Percentiles rank a stretch among this genome's conserved stretches.
Evolutionary conservation across 2,329 filamentous ascomycete species (phyloP).

Genomic region (Diaporthe ilicicola): DNA sequence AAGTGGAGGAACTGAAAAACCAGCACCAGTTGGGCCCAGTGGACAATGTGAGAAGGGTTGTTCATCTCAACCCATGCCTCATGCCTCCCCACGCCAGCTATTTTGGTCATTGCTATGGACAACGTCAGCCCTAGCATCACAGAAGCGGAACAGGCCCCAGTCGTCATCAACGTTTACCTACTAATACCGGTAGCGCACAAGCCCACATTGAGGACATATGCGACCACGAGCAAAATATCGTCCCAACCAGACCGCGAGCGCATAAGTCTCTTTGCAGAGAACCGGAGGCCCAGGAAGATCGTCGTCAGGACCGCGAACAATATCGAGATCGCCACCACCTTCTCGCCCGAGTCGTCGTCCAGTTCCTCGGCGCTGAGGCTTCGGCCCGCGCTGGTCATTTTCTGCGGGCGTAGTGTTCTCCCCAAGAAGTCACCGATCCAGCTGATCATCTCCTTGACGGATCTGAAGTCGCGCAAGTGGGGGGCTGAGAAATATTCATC

Average conservation of each 20-base stretch:
- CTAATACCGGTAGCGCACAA: background rate
- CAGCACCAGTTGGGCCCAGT: background rate
- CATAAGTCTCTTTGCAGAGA: background rate
- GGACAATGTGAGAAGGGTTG: background rate
- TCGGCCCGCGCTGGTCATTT: background rate
- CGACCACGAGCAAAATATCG: background rate
- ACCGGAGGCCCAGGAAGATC: background rate
- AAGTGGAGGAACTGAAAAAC: background rate
- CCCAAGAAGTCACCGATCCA: background rate
- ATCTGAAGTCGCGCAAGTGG: background rate
- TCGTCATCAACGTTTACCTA: background rate
- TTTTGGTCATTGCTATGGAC: background rate
- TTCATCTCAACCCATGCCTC: background rate
- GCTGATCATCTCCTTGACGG: background rate
- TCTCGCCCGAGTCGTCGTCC: background rate
- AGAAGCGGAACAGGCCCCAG: no score
- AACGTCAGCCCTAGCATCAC: no score
- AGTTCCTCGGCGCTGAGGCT: background rate
- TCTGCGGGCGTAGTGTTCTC: background rate
- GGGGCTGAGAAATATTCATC: background rate
- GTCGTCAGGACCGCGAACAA: background rate
- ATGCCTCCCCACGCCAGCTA: background rate
- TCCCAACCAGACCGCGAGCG: conserved; percentile 3
- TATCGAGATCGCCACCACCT: background rate
- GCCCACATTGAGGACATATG: background rate